phyloP scores from a whole-genome alignment of 306 rosid species.

The Prunus dulcis region DNA sequence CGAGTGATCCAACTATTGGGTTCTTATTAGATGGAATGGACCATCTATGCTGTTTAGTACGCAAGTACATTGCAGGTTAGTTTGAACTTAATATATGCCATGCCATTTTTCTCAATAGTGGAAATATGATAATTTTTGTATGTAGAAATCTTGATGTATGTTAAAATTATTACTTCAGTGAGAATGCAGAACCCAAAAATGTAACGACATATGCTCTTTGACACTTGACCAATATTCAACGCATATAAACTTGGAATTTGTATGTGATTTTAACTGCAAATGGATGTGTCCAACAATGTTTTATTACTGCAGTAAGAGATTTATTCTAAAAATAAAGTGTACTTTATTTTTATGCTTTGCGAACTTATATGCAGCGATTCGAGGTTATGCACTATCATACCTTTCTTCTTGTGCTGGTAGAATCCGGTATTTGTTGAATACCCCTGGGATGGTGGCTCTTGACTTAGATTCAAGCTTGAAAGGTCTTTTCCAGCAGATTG shows the following conservation, averaged over 20 bases:
- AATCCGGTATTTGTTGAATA: constrained; percentile 86
- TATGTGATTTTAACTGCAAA: not conserved
- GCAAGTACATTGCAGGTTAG: constrained; percentile 93
- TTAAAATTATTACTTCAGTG: not conserved
- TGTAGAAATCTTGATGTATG: not conserved
- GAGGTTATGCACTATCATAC: constrained; percentile 91
- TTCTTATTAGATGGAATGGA: constrained; percentile 95
- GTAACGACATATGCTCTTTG: not conserved
- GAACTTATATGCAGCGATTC: constrained; percentile 75
- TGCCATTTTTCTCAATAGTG: not conserved
- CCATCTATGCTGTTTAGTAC: constrained; percentile 88
- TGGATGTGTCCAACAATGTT: not conserved
- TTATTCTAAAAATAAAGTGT: not conserved
- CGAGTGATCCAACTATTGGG: constrained; percentile 95
- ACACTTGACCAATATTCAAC: not conserved
- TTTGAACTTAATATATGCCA: constrained; percentile 8
- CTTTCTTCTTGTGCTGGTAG: constrained; percentile 95
- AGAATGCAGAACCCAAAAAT: not conserved
- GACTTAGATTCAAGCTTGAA: constrained; percentile 83
- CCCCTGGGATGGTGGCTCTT: constrained; percentile 99
- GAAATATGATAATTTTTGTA: not conserved
- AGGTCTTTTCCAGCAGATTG: constrained; percentile 72
- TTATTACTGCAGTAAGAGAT: not conserved
- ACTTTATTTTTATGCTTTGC: constrained; percentile 1
- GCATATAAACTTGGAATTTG: not conserved